Percentiles rank a stretch among this genome's conserved stretches.
Evolutionary conservation across 768 basidiomycete genomes (phyloP).

Genomic region (Clathrus columnatus): DNA sequence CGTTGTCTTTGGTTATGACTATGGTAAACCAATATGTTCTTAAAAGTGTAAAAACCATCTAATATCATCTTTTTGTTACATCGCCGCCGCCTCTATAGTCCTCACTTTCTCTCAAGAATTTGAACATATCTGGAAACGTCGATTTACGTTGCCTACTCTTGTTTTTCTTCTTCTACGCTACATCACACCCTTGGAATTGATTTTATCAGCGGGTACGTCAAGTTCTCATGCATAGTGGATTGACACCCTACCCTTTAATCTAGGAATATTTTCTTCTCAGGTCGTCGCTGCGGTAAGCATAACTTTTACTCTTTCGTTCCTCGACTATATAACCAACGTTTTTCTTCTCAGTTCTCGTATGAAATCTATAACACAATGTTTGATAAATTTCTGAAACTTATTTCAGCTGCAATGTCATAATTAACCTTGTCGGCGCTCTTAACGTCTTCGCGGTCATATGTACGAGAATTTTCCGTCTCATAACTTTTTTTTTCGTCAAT

Average conservation of each 20-base stretch:
- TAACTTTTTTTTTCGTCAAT: neutral
- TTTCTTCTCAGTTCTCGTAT: neutral
- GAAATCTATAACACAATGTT: neutral
- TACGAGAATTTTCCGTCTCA: too few relatives aligned
- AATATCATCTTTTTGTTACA: too few relatives aligned
- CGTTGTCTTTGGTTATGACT: neutral
- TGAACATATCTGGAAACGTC: neutral
- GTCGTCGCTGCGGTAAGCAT: neutral
- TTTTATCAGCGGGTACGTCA: neutral
- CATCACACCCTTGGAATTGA: neutral
- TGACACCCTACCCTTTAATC: neutral
- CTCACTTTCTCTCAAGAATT: constrained; percentile 2
- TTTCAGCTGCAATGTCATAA: neutral
- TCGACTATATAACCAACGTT: neutral
- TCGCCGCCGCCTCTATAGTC: neutral
- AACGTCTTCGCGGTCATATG: neutral
- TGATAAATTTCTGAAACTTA: neutral
- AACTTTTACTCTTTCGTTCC: neutral
- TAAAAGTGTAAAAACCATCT: neutral
- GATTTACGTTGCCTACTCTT: neutral
- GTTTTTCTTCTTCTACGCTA: constrained; percentile 1
- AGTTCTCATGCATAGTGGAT: neutral
- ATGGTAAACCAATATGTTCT: neutral
- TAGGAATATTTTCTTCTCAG: neutral
- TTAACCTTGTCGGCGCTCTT: neutral